Conservation (phyloP, 345 rosid genomes). For the Trapa incisa region DNA sequence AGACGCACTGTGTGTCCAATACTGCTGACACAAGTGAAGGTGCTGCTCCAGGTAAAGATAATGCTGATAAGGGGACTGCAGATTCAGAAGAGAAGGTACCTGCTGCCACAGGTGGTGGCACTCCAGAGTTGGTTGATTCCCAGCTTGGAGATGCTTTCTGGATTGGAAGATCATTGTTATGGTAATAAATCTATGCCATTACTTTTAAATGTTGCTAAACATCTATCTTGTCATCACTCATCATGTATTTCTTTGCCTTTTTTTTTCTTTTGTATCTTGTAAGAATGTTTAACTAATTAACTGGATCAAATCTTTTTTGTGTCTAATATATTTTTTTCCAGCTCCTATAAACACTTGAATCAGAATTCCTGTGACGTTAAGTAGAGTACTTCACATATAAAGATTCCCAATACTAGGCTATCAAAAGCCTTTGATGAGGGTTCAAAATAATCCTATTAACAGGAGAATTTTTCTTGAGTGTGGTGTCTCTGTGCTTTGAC, state of each 20-base stretch:
- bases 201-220: neutral
- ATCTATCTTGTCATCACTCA: neutral
- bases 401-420: neutral
- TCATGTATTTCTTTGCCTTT: neutral
- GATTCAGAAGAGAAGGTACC: slow-evolving; percentile 33
- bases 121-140: slow-evolving; percentile 32
- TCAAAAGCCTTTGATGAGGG: neutral
- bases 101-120: slow-evolving; percentile 50
- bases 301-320: neutral
- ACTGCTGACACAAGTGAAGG: slow-evolving; percentile 32
- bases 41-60: slow-evolving; percentile 22
- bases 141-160: slow-evolving; percentile 22
- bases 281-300: neutral
- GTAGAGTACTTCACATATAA: neutral
- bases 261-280: neutral
- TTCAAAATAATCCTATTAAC: neutral
- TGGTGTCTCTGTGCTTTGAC: neutral
- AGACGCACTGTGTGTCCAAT: slow-evolving; percentile 63
- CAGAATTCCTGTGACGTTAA: neutral
- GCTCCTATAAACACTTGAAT: neutral
- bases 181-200: slow-evolving; percentile 17
- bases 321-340: neutral
- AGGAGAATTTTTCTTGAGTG: neutral
- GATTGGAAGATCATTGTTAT: slow-evolving; percentile 43
- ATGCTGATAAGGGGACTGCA: slow-evolving; percentile 21